A percentile compares a stretch with the other conserved stretches of the same genome.
phyloP scores from a whole-genome alignment of 2,329 filamentous ascomycete genomes.

The Trichophyton rubrum region DNA sequence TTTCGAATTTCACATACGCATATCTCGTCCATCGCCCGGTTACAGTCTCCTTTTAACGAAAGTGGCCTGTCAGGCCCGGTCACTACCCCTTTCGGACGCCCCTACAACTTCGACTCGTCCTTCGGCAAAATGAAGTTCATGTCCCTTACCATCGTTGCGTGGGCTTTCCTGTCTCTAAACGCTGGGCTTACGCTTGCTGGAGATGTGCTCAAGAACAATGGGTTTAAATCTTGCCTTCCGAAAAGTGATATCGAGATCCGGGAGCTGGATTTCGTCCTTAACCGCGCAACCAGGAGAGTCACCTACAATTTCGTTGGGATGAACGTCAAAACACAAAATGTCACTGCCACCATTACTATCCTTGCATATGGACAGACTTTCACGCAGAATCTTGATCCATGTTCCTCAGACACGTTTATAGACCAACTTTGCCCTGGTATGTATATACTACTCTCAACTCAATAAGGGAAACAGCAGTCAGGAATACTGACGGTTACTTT shows the following conservation, averaged over 20 bases:
- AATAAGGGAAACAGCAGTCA: not conserved
- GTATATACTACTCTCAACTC: conserved; percentile 20
- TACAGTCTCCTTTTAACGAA: not conserved
- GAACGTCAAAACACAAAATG: conserved; percentile 62
- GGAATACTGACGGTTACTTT: not conserved
- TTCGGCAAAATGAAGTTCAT: not conserved
- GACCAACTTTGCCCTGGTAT: conserved; percentile 67
- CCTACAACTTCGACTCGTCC: not conserved
- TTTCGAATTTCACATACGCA: not conserved
- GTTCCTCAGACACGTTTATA: conserved; percentile 53
- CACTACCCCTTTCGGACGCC: not conserved
- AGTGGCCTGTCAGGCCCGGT: not conserved
- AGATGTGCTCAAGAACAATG: conserved; percentile 68
- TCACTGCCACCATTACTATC: conserved; percentile 62
- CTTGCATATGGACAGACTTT: conserved; percentile 77
- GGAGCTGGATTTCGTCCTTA: conserved; percentile 64
- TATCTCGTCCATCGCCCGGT: not conserved
- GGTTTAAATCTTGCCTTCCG: conserved; percentile 60
- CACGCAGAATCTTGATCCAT: conserved; percentile 70
- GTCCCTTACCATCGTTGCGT: not conserved
- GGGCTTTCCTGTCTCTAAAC: not conserved
- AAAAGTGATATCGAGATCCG: conserved; percentile 54
- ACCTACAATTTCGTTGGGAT: conserved; percentile 72
- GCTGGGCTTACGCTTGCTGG: conserved; percentile 2
- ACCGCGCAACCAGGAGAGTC: conserved; percentile 59